Base-by-base conservation (phyloP, 805 yeast species). In the Hanseniaspora nectarophila region DNA sequence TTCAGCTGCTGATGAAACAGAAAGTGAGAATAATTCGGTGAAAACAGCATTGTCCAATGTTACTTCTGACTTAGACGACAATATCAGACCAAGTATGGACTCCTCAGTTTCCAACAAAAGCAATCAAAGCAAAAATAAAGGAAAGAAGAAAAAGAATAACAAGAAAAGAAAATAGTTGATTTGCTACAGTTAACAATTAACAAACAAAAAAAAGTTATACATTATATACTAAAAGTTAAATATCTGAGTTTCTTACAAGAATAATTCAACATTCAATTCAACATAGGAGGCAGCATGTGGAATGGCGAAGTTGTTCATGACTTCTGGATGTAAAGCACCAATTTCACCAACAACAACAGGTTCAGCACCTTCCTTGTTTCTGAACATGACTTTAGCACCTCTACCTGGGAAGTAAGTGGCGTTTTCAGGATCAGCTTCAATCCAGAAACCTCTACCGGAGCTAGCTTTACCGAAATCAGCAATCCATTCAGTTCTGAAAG, bases 251-350 rank as follows among this genome's bases (percentile, higher is more conserved):
- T 35, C 18, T 61, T 72, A 86, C 68, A 88, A 76, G 73, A 90
- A 90, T 53, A 80, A 83, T 71, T 88, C 92, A 51, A 92, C 80
- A 63, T 90, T 83, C 56, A 92, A 74, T 73, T 92, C 99, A 55
- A 89, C 90, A 54, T 82, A 75, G 31, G 95, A 83, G 54, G 89
- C 95, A 60, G 96, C 96, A 62, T 82, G 86, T 50, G 97, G 95
- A 56, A 92, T 78, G 58, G 88, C 97, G 63, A 89, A 92, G 63
- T 76, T 72, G 56, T 75, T 75, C 74, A 90, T 74, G 50, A 92
- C 98, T 64, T 82, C 87, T 33, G 99, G 99, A 67, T 92, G 99
- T 61, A 92, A 74, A 54, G 88, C 96, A 68, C 99, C 99, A 59
- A 92, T 73, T 44, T 80, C 71, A 58, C 99, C 99, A 61, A 89